Evolutionary conservation across 1,139 yeast genomes (phyloP).

Genomic region (Candida sp.): DNA sequence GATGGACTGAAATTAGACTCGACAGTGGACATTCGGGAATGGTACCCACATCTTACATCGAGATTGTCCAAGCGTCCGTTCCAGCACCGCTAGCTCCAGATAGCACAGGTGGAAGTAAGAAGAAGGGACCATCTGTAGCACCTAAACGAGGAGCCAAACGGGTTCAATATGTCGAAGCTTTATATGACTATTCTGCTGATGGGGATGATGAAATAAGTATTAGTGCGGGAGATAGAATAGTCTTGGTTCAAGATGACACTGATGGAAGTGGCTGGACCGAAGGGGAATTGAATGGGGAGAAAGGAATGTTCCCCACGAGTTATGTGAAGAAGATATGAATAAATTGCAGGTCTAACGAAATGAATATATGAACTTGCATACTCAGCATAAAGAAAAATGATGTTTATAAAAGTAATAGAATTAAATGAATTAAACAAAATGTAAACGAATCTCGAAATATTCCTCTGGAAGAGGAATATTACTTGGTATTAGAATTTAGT

Average conservation of each 20-base stretch:
- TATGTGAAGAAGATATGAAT: slow-evolving; percentile 47
- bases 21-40: slow-evolving; percentile 57
- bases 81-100: slow-evolving; percentile 5
- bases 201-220: slow-evolving; percentile 82
- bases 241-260: slow-evolving; percentile 61
- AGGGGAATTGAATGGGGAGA: slow-evolving; percentile 73
- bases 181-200: slow-evolving; percentile 77
- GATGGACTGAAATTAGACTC: slow-evolving; percentile 71
- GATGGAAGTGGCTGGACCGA: slow-evolving; percentile 97
- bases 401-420: too few relatives aligned
- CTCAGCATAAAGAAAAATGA: too few relatives aligned
- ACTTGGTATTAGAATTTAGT: too few relatives aligned
- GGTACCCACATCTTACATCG: slow-evolving; percentile 86
- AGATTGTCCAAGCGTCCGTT: slow-evolving; percentile 25
- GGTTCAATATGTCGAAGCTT: slow-evolving; percentile 64
- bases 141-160: slow-evolving; percentile 77
- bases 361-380: too few relatives aligned
- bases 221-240: slow-evolving; percentile 70
- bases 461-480: too few relatives aligned
- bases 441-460: too few relatives aligned
- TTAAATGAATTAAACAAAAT: too few relatives aligned
- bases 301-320: slow-evolving; percentile 81
- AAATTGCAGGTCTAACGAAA: too few relatives aligned
- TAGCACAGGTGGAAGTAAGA: slow-evolving; percentile 26
- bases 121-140: slow-evolving; percentile 75